Evolutionary conservation across 2,329 filamentous ascomycete genomes (phyloP), one percentile per base, ranked within the genome.

Genomic region (Fusarium coicis): DNA sequence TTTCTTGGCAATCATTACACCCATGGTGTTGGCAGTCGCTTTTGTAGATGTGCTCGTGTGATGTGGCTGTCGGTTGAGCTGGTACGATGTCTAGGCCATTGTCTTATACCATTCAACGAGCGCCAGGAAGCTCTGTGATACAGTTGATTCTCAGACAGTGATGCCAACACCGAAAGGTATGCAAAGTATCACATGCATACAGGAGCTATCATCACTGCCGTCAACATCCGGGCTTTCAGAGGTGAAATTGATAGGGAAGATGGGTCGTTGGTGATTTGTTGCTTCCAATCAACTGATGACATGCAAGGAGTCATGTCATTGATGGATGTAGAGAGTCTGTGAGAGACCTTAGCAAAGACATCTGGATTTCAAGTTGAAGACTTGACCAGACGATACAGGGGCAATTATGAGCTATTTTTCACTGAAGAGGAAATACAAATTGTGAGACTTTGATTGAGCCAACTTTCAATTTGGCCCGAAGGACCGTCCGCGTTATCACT

Each of bases 261-360:
- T 5, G 18, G 10, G 1, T 6, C 2, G 1, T 3, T 6, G 10
- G 28, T 32, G 15, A 7, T 11, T 7, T 32, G 4, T 16, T n/a
- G 7, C 21, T 7, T 3, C 2, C 0, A 18, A 11, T 4, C 2
- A 6, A 32, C 4, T 4, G 0, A 1, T 9, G 12, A 10, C 1
- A 10, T n/a, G 26, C 16, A 10, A 8, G 10, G 15, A 4, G 10
- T 3, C 10, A 30, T 11, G 28, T 16, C 4, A 16, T 49, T n/a
- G 14, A 30, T 4, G 6, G 14, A 16, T 7, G 18, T 5, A 12
- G 4, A 44, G n/a, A 23, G 19, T 1, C 2, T 16, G 19, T 47
- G 10, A 30, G 19, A 16, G 11, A 1, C 10, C 3, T 4, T 2
- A 16, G 19, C 4, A 47, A 4, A 30, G 10, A 18, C n/a, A 32